phyloP scores from a whole-genome alignment of 2,329 filamentous ascomycete genomes.

The Fusarium globosum region DNA sequence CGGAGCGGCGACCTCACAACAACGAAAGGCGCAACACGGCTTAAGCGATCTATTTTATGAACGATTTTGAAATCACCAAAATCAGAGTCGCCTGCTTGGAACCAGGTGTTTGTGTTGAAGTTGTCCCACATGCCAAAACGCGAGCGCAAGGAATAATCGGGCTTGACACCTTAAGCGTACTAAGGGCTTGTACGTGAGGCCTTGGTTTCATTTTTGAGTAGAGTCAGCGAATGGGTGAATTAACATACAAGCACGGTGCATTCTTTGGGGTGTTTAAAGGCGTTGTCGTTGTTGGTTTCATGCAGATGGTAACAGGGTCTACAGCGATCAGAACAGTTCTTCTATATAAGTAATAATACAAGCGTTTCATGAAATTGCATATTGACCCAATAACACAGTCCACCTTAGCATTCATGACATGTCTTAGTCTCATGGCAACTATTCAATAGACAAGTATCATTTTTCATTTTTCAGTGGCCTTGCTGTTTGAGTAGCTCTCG shows the following conservation, averaged over 20 bases:
- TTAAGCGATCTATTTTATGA: background rate
- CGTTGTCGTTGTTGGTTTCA: conserved; percentile 16
- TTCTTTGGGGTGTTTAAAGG: conserved; percentile 18
- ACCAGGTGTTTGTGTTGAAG: background rate
- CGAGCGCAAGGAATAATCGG: background rate
- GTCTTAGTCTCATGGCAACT: background rate
- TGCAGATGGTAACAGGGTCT: conserved; percentile 28
- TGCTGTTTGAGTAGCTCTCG: background rate
- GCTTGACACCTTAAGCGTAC: background rate
- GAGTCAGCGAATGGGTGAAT: background rate
- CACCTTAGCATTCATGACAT: background rate
- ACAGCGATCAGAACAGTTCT: conserved; percentile 6
- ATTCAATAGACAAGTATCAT: background rate
- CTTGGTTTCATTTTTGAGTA: background rate
- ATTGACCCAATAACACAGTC: too few relatives aligned
- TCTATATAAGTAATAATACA: conserved; percentile 3
- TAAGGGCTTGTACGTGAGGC: background rate
- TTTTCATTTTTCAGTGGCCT: background rate
- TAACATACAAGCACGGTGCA: conserved; percentile 11
- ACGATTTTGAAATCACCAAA: background rate
- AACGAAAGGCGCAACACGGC: background rate
- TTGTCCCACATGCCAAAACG: background rate
- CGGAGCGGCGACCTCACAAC: background rate
- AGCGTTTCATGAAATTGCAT: background rate
- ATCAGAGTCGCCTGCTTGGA: background rate